Conservation (phyloP, 805 yeast species). For the Teunomyces atbi region DNA sequence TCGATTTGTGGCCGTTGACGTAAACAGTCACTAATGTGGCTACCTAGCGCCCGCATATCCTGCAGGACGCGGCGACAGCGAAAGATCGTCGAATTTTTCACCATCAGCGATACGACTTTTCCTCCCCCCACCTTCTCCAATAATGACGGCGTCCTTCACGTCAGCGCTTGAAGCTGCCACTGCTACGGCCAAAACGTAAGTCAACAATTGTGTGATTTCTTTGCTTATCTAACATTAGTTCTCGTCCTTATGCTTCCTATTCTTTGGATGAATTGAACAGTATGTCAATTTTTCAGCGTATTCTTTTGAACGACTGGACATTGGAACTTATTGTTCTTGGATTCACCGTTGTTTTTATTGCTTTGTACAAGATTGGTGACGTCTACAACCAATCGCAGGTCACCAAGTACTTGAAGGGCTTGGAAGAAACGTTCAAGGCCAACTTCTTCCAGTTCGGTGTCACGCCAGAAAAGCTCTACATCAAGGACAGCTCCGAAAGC, state of each 20-base stretch:
- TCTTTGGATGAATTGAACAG: constrained; percentile 54
- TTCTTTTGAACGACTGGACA: constrained; percentile 68
- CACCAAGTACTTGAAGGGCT: constrained; percentile 47
- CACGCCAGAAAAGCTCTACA: constrained; percentile 40
- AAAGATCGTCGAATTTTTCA: constrained; percentile 1
- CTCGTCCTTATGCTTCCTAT: constrained; percentile 21
- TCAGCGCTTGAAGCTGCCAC: constrained; percentile 4
- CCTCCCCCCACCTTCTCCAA: constrained; percentile 2
- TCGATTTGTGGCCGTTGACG: neutral
- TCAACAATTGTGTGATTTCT: neutral
- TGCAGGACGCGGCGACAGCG: constrained; percentile 1
- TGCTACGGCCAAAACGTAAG: constrained; percentile 3
- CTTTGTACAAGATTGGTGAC: constrained; percentile 59
- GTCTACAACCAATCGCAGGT: constrained; percentile 57
- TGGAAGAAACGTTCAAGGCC: constrained; percentile 51
- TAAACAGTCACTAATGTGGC: no score
- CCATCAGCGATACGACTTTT: neutral
- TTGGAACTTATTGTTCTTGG: constrained; percentile 61
- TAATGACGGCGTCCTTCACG: constrained; percentile 1
- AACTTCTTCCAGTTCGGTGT: constrained; percentile 83
- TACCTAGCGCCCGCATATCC: no score
- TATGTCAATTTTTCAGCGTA: constrained; percentile 59
- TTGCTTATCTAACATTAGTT: constrained; percentile 3
- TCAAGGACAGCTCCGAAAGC: constrained; percentile 62
- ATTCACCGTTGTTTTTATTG: constrained; percentile 48